phyloP scores from a whole-genome alignment of 331 rosid species.

The Malus hybrid region DNA sequence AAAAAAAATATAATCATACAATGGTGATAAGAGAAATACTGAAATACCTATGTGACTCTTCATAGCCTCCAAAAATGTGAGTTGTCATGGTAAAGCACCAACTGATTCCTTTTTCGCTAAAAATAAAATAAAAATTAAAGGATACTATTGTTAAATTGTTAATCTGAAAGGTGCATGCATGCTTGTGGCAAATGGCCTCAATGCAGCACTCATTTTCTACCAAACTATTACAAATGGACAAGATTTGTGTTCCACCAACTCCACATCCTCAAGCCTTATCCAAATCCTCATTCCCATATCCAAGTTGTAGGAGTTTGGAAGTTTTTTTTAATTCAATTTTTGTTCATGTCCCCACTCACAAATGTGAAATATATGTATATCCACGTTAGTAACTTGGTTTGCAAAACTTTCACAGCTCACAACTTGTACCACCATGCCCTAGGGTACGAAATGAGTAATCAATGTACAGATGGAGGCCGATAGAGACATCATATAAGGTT shows the following conservation, averaged over 20 bases:
- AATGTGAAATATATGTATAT: not conserved
- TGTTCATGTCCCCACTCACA: slow-evolving; percentile 28
- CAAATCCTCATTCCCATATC: slow-evolving; percentile 23
- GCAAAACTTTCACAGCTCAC: slow-evolving; percentile 34
- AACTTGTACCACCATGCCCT: slow-evolving; percentile 33
- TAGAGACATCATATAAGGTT: not conserved
- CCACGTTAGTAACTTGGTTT: slow-evolving; percentile 24
- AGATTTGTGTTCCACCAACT: slow-evolving; percentile 79
- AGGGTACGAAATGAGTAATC: slow-evolving; percentile 17
- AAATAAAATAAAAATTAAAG: not conserved
- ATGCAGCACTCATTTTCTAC: slow-evolving; percentile 40
- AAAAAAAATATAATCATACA: no score
- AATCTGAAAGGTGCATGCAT: not conserved
- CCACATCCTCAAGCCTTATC: slow-evolving; percentile 63
- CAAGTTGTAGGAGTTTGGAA: not conserved
- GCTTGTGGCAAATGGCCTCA: not conserved
- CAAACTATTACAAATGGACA: slow-evolving; percentile 26
- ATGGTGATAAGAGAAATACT: no score
- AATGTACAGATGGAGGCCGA: not conserved
- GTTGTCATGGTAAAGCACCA: no score
- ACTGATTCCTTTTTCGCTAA: not conserved
- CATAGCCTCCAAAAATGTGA: rapidly evolving
- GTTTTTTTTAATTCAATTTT: not conserved
- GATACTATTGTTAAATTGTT: not conserved
- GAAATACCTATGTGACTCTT: no score